Base-by-base conservation (phyloP, 257 asterid genomes). In the Solanum lycopersicoides region DNA sequence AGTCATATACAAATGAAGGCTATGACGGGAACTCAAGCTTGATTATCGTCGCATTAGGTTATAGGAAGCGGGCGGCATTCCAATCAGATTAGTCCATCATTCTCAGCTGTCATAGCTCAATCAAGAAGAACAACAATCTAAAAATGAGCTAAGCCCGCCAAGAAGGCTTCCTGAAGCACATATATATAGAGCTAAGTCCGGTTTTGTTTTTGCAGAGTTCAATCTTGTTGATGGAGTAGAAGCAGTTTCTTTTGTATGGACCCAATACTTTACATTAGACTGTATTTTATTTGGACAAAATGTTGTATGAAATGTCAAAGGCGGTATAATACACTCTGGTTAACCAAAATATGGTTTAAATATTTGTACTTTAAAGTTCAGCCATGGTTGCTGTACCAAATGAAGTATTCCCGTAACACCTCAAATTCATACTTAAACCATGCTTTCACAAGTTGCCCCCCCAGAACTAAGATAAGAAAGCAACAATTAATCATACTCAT, bases 1-100 rank as follows among this genome's bases (percentile, higher is more conserved):
- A 93, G 90, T 90, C 98, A 94, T 91, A 93, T 96, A 86, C 99
- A 96, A 89, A 88, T 96, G 95, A 96, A 96, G 94, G 93, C 98
- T 16, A 87, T 96, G 87, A 45, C 94, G 9, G 99, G 98, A 86
- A 95, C 97, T 73, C 98, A 96, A 92, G 98, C 99, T 28, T 95
- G 92, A 91, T 39, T 47, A 3, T 76, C 10, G n/a, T 15, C 5
- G 84, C 11, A 45, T 50, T 45, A 79, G 84, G 34, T 39, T 21
- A 75, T 23, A 39, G 32, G 10, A 14, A 20, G 1, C 34, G 7
- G 30, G 32, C 1, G n/a, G 11, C 34, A 23, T 75, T 37, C 53
- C 56, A 39, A 12, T 75, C 28, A 39, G 82, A 8, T 39, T 75
- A 12, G 20, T 39, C 34, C 32, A 37, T 21, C 53, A 75, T 39